Evolutionary conservation across 177 flowering plant genomes (phyloP).

Genomic region (Vitis hybrid): DNA sequence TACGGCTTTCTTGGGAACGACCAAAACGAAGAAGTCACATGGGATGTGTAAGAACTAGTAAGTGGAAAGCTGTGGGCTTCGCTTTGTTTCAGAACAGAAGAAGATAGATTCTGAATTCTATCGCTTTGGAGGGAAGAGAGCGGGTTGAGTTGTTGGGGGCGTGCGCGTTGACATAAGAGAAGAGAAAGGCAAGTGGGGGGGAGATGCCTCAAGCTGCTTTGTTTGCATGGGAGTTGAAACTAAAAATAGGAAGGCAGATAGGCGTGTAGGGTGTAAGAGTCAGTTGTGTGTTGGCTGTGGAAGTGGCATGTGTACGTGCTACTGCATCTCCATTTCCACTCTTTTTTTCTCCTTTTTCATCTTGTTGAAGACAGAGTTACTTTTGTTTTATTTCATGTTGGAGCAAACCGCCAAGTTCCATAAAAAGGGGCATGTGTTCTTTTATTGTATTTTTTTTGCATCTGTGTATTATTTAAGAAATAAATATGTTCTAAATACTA

Average conservation of each 20-base stretch:
- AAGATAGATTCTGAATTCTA: conserved; percentile 4
- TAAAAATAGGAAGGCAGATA: background rate
- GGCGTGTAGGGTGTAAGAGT: background rate
- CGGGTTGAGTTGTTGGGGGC: background rate
- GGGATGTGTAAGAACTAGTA: background rate
- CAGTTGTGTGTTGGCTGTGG: background rate
- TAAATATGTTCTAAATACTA: too few relatives aligned
- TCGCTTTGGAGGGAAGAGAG: conserved; percentile 4
- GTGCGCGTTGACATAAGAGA: conserved; percentile 6
- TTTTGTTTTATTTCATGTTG: background rate
- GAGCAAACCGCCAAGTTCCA: background rate
- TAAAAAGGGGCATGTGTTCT: background rate
- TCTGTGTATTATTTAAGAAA: too few relatives aligned
- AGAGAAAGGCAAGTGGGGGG: too few relatives aligned
- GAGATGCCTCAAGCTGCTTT: background rate
- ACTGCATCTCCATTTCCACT: conserved; percentile 23
- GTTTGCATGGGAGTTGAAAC: background rate
- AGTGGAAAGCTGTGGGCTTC: background rate
- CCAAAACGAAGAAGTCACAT: background rate
- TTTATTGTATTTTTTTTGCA: too few relatives aligned
- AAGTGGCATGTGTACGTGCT: conserved; percentile 7
- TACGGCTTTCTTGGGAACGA: conserved; percentile 14
- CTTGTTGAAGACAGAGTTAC: background rate
- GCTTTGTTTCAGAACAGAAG: background rate
- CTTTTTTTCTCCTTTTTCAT: background rate